Conservation (phyloP, 352 stramenopile genomes). For the Pythium biforme region DNA sequence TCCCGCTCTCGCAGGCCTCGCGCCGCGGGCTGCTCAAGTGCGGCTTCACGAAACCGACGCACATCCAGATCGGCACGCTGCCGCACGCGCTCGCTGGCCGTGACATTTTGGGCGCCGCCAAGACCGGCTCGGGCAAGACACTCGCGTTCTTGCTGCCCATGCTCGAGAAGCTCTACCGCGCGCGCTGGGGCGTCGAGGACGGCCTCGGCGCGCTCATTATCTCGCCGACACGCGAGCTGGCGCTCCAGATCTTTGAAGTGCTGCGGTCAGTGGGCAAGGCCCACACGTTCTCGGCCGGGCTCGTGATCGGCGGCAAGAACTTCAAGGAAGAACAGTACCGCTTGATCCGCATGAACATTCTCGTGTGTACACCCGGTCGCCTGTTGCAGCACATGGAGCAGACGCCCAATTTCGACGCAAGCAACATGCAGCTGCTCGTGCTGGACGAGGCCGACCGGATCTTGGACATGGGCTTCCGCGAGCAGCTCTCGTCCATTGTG, state of each 20-base stretch:
- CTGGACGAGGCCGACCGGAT: slow-evolving; percentile 99
- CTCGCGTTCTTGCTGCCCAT: slow-evolving; percentile 89
- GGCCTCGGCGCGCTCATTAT: slow-evolving; percentile 96
- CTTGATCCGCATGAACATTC: slow-evolving; percentile 95
- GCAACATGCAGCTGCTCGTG: slow-evolving; percentile 94
- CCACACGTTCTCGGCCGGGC: slow-evolving; percentile 95
- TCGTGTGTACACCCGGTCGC: slow-evolving; percentile 96
- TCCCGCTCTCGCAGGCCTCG: slow-evolving; percentile 82
- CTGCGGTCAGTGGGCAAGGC: slow-evolving; percentile 94
- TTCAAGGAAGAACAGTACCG: slow-evolving; percentile 93
- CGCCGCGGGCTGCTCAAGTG: slow-evolving; percentile 68
- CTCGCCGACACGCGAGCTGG: slow-evolving; percentile 97
- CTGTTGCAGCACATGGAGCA: slow-evolving; percentile 99
- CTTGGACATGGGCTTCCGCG: slow-evolving; percentile 98
- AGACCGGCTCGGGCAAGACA: slow-evolving; percentile 94
- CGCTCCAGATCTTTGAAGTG: slow-evolving; percentile 99
- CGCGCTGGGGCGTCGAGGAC: slow-evolving; percentile 89
- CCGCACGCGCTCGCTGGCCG: slow-evolving; percentile 86
- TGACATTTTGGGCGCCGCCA: slow-evolving; percentile 91
- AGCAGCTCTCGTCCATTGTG: slow-evolving; percentile 97
- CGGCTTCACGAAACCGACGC: slow-evolving; percentile 84
- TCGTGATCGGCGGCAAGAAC: slow-evolving; percentile 97
- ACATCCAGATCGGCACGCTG: slow-evolving; percentile 87
- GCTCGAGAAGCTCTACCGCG: slow-evolving; percentile 89
- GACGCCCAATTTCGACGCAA: slow-evolving; percentile 95